Evolutionary conservation across 2,329 filamentous ascomycete genomes (phyloP).

Genomic region (Lachnellula hyalina): DNA sequence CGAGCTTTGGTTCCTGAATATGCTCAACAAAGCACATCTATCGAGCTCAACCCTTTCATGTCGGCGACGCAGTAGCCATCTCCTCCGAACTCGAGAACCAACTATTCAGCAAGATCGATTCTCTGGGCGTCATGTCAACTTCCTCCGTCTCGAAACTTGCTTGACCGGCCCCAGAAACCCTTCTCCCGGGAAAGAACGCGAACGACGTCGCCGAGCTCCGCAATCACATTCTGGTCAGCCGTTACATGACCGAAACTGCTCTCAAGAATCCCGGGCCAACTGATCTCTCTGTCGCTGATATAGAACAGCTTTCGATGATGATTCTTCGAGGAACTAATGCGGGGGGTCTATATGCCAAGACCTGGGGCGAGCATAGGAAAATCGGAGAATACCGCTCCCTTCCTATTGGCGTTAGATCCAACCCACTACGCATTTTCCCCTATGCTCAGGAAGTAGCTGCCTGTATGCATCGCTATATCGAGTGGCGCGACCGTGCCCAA

Average conservation of each 20-base stretch:
- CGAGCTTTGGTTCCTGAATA: constrained; percentile 8
- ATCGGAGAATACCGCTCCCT: constrained; percentile 17
- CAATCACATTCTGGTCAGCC: constrained; percentile 23
- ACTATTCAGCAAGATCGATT: constrained; percentile 1
- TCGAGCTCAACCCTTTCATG: constrained; percentile 19
- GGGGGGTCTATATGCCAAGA: constrained; percentile 8
- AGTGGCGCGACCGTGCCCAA: constrained; percentile 15
- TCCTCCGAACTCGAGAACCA: constrained; percentile 4
- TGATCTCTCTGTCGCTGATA: constrained; percentile 7
- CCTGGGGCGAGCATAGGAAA: constrained; percentile 12
- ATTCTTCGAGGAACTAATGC: constrained; percentile 13
- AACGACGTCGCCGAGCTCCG: constrained; percentile 14
- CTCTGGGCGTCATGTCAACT: constrained; percentile 1
- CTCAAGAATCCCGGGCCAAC: background rate
- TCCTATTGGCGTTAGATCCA: constrained; percentile 18
- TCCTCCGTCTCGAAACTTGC: constrained; percentile 2
- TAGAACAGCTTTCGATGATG: constrained; percentile 10
- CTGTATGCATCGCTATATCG: constrained; percentile 15
- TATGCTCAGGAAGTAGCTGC: constrained; percentile 21
- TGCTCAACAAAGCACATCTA: constrained; percentile 23
- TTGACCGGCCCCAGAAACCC: constrained; percentile 1
- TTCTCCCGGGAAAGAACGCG: constrained; percentile 4
- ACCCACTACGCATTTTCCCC: constrained; percentile 20
- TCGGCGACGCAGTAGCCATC: constrained; percentile 10
- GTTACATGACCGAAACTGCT: constrained; percentile 18